Conservation (phyloP, 2,329 filamentous ascomycete species). For the Neofusicoccum ribis region DNA sequence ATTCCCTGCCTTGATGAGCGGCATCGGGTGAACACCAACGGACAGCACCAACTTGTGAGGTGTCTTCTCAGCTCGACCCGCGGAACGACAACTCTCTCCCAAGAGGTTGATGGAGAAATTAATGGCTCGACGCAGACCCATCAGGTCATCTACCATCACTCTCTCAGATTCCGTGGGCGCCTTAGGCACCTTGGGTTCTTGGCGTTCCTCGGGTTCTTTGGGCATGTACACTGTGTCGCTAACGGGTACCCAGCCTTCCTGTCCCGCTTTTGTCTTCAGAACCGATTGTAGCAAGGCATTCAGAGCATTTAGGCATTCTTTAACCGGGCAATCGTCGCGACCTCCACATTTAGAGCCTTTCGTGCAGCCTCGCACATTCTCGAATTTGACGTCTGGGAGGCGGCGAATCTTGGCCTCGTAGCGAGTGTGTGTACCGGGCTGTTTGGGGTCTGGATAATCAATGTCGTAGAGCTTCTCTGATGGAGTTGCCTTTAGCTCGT, state of each 20-base stretch:
- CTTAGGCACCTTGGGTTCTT: no score
- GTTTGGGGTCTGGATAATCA: background rate
- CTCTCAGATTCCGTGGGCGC: no score
- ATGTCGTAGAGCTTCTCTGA: background rate
- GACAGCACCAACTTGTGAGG: background rate
- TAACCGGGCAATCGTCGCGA: background rate
- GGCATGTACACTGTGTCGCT: background rate
- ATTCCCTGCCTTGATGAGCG: background rate
- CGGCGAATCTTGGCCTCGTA: background rate
- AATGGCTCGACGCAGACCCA: background rate
- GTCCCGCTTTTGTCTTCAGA: background rate
- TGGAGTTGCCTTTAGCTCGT: background rate
- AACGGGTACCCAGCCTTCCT: background rate
- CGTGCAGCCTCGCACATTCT: background rate
- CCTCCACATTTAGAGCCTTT: background rate
- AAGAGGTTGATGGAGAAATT: background rate
- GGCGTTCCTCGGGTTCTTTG: background rate
- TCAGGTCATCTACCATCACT: no score
- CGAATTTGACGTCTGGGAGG: background rate
- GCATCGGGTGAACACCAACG: background rate
- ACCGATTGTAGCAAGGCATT: background rate
- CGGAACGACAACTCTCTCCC: background rate
- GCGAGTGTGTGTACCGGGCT: no score
- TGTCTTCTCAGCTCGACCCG: background rate
- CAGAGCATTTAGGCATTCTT: background rate